These are phyloP conservation scores for Neckera pumila DNA, from an alignment of 225 moss, liverwort and hornwort genomes.

Conservation along the genomic window DNA sequence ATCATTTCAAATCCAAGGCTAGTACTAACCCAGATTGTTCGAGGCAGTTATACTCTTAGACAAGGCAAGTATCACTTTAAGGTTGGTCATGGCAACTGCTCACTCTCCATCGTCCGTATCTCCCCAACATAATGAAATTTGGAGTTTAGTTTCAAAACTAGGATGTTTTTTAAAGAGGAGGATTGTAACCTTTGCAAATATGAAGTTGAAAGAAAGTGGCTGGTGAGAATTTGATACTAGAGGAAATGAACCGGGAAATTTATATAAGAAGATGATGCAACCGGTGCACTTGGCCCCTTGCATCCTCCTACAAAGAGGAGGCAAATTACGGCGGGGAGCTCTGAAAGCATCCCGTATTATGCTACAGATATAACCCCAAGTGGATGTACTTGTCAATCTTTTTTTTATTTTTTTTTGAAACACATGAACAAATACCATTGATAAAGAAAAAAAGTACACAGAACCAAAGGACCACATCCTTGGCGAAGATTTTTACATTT, in stretches of 20 bases:
- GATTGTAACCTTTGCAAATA: background rate
- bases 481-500: too few species aligned
- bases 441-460: too few species aligned
- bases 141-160: rapidly evolving
- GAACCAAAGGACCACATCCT: too few species aligned
- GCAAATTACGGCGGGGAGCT: background rate
- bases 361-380: background rate
- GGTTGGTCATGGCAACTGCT: too few species aligned
- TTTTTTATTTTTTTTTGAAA: background rate
- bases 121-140: background rate
- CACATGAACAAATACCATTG: too few species aligned
- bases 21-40: rapidly evolving
- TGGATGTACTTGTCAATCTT: background rate
- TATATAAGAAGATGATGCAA: too few species aligned
- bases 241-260: too few species aligned
- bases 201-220: background rate
- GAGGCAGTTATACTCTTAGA: too few species aligned
- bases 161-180: rapidly evolving
- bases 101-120: rapidly evolving
- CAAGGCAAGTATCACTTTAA: background rate
- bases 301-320: too few species aligned
- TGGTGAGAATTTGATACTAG: background rate
- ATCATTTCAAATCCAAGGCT: too few species aligned
- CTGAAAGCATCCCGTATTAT: rapidly evolving
- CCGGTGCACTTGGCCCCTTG: too few species aligned